These are phyloP conservation scores for Carex myosuroides DNA, from an alignment of 176 grass and related monocot species.

Conservation along the genomic window DNA sequence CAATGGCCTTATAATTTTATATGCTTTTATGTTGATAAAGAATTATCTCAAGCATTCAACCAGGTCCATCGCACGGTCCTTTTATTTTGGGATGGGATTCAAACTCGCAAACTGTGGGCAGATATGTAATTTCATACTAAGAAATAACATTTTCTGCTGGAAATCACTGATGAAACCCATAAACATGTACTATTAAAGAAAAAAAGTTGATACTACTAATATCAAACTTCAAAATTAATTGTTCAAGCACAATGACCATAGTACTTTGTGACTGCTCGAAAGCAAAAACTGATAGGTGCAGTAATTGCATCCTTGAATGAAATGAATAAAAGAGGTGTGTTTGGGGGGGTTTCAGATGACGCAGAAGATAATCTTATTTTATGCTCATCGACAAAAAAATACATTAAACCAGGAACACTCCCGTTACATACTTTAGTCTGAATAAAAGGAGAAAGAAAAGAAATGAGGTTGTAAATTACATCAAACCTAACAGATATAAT, in stretches of 20 bases:
- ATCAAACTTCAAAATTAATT: neutral
- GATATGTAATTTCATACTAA: neutral
- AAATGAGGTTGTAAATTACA: conserved; percentile 30
- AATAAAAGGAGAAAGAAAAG: conserved; percentile 20
- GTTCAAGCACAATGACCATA: neutral
- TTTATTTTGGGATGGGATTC: neutral
- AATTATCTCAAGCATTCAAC: no score
- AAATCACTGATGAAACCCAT: neutral
- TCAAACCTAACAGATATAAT: neutral
- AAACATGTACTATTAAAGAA: neutral
- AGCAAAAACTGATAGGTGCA: neutral
- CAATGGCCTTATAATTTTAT: no score
- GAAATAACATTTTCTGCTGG: no score
- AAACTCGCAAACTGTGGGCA: neutral
- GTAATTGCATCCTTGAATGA: neutral
- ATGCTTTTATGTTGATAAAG: no score
- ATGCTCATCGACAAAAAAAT: neutral
- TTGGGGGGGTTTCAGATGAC: neutral
- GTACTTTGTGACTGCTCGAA: neutral
- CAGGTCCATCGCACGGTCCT: no score
- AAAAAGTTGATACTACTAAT: neutral
- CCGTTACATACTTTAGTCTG: neutral
- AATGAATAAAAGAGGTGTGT: neutral
- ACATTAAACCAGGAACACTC: neutral
- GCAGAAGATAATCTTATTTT: neutral